Conservation (phyloP, 805 yeast genomes). For the Candida wancherniae region DNA sequence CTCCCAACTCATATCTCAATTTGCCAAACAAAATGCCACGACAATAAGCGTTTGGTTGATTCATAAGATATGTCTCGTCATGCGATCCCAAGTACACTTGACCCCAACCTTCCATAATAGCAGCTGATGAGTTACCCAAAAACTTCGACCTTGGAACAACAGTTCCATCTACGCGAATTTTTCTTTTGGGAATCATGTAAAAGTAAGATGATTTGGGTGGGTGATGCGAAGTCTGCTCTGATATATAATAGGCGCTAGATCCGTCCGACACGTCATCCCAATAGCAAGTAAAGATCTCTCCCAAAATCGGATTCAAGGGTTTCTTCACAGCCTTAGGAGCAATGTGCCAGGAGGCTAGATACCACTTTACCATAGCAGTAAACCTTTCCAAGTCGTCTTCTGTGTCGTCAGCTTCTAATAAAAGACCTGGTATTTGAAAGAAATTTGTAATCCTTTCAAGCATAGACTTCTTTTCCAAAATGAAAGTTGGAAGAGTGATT, state of each 20-base stretch:
- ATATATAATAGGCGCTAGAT: slow-evolving; percentile 69
- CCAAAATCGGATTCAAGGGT: slow-evolving; percentile 91
- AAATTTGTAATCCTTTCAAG: slow-evolving; percentile 90
- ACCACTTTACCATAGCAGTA: slow-evolving; percentile 76
- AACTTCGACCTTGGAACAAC: slow-evolving; percentile 84
- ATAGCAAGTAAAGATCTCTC: slow-evolving; percentile 85
- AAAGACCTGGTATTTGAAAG: slow-evolving; percentile 70
- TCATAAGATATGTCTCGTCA: slow-evolving; percentile 72
- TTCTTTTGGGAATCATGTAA: slow-evolving; percentile 74
- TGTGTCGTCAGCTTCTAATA: slow-evolving; percentile 61
- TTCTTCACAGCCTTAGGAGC: slow-evolving; percentile 98
- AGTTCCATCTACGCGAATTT: slow-evolving; percentile 84
- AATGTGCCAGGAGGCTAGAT: slow-evolving; percentile 94
- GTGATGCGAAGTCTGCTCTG: slow-evolving; percentile 97
- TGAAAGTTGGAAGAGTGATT: slow-evolving; percentile 92
- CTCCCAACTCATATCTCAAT: slow-evolving; percentile 87
- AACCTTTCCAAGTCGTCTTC: slow-evolving; percentile 65
- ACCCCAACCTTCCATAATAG: slow-evolving; percentile 91
- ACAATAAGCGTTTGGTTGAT: slow-evolving; percentile 96
- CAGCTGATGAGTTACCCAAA: slow-evolving; percentile 94
- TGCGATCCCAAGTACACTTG: slow-evolving; percentile 63
- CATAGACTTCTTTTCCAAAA: slow-evolving; percentile 93
- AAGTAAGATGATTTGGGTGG: slow-evolving; percentile 97
- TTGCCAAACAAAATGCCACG: slow-evolving; percentile 90
- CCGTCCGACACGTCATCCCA: slow-evolving; percentile 81